These are phyloP conservation scores for Cucumis sativus DNA, from an alignment of 306 rosid species.

Conservation along the genomic window DNA sequence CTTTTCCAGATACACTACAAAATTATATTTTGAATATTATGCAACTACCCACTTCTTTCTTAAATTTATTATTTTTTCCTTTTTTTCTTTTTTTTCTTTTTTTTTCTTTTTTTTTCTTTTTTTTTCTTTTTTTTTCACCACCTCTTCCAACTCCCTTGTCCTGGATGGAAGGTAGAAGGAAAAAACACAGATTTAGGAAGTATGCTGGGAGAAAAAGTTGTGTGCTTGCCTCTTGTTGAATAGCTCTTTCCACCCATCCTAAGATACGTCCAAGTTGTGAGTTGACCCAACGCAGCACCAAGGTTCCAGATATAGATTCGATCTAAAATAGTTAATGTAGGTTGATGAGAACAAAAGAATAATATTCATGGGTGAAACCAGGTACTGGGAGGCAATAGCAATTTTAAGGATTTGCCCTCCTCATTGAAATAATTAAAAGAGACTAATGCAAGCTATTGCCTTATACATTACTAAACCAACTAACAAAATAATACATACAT, in stretches of 20 bases:
- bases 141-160: neutral
- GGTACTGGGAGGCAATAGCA: neutral
- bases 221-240: slow-evolving; percentile 67
- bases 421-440: too few relatives aligned
- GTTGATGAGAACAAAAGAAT: neutral
- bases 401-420: neutral
- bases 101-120: too few relatives aligned
- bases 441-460: too few relatives aligned
- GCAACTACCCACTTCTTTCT: neutral
- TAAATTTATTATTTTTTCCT: neutral
- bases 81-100: too few relatives aligned
- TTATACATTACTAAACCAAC: too few relatives aligned
- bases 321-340: slow-evolving; percentile 31
- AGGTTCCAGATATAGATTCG: slow-evolving; percentile 86
- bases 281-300: slow-evolving; percentile 97
- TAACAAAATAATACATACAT: too few relatives aligned
- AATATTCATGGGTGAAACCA: neutral
- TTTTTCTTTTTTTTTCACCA: too few relatives aligned
- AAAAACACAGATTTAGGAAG: neutral
- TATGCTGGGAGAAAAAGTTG: slow-evolving; percentile 3
- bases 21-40: neutral
- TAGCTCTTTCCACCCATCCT: slow-evolving; percentile 92
- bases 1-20: neutral
- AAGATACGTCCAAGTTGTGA: slow-evolving; percentile 84
- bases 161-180: neutral